Evolutionary conservation across 2,329 filamentous ascomycete genomes (phyloP), one percentile per base, ranked within the genome.

Genomic region (Xylaria sp.): DNA sequence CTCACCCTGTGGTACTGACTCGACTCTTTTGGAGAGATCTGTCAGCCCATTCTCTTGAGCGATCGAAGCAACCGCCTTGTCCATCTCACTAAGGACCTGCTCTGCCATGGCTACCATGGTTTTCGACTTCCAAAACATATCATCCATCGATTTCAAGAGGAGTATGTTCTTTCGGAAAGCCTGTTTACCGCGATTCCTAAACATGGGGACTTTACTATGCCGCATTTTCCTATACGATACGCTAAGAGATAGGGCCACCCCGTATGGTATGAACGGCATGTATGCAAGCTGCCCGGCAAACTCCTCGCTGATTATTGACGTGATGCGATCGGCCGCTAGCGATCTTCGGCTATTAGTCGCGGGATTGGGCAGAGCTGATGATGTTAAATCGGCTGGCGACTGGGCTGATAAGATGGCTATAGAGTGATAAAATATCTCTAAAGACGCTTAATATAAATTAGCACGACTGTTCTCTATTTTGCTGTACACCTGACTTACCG

Each of bases 161-260:
- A 83, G 80, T 12, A 86, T 87, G 46, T 87, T 86, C 52, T 82
- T 82, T 59, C 83, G 82, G 72, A 90, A 90, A 0, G 85, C 80
- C 15, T 80, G 81, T 70, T 86, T 84, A 5, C 86, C 84, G n/a
- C 88, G 80, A 0, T 82, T 81, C 4, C 87, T 83, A 67, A 88
- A 89, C 81, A 89, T 86, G 1, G 87, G 84, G 0, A 89, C 78
- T 13, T 84, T 83, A 65, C 86, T 88, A 71, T 89, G 86, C 1
- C 88, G 83, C 87, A 90, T 88, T 73, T 90, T 89, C 52, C 87
- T 84, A 70, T 90, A 90, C 13, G 86, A 85, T 0, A 90, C 86
- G 55, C 86, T 89, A 0, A 91, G 81, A 0, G 88, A 85, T 0
- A 91, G 81, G 0, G 87, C 88, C 0, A 90, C 81, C 0, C 86